phyloP scores from a whole-genome alignment of 2,329 filamentous ascomycete species.

The Sclerotinia borealis region DNA sequence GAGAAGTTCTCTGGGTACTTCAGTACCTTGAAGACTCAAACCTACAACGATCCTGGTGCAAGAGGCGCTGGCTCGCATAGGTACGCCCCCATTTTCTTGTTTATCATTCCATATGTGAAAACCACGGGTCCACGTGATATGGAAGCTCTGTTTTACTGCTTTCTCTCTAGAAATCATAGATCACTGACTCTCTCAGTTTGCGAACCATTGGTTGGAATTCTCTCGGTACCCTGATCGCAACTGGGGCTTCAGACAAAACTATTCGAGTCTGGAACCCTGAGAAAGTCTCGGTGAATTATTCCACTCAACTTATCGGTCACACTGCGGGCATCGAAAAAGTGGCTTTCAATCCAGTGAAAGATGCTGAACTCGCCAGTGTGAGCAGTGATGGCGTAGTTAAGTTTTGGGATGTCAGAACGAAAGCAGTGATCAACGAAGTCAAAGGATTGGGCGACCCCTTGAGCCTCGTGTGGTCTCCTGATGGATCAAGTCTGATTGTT shows the following conservation, averaged over 20 bases:
- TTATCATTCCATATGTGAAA: not conserved
- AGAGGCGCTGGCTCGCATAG: slow-evolving; percentile 50
- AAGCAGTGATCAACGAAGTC: slow-evolving; percentile 63
- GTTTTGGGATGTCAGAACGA: slow-evolving; percentile 75
- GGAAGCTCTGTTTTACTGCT: no score
- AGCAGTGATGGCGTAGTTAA: slow-evolving; percentile 68
- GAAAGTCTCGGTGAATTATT: slow-evolving; percentile 64
- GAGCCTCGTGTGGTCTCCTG: slow-evolving; percentile 67
- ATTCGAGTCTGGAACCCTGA: slow-evolving; percentile 80
- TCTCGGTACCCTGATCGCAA: slow-evolving; percentile 74
- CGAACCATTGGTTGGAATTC: slow-evolving; percentile 87
- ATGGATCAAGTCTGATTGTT: slow-evolving; percentile 63
- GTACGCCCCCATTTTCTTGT: slow-evolving; percentile 37
- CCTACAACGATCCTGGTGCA: slow-evolving; percentile 57
- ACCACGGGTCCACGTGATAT: not conserved
- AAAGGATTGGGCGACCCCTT: slow-evolving; percentile 61
- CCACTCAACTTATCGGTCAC: slow-evolving; percentile 69
- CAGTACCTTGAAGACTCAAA: slow-evolving; percentile 60
- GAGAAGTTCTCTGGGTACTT: slow-evolving; percentile 65
- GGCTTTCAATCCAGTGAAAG: slow-evolving; percentile 70
- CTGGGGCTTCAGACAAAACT: slow-evolving; percentile 64
- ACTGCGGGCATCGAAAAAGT: slow-evolving; percentile 64
- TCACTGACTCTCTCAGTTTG: slow-evolving; percentile 43
- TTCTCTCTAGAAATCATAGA: not conserved
- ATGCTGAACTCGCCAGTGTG: slow-evolving; percentile 70